Evolutionary conservation across 1,139 yeast species (phyloP).

Genomic region (Zhuliangozyma blackwelliae): DNA sequence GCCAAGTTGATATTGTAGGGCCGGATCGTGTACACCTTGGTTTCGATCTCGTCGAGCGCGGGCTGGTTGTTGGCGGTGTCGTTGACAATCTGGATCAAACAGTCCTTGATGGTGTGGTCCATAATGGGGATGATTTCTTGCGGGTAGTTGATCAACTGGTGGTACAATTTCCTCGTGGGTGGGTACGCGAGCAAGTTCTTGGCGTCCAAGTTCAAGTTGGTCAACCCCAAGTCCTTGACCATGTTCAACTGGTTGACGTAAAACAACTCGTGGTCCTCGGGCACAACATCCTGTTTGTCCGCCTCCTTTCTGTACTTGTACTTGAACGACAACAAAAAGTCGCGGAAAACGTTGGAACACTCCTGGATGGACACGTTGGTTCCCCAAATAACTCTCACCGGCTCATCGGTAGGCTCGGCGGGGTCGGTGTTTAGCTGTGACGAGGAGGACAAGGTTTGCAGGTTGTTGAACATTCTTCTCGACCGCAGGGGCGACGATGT

Average conservation of each 20-base stretch:
- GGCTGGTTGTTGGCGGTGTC: constrained; percentile 43
- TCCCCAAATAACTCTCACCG: constrained; percentile 95
- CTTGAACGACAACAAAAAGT: constrained; percentile 80
- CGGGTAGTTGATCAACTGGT: constrained; percentile 87
- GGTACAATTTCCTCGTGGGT: constrained; percentile 71
- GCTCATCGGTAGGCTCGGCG: constrained; percentile 45
- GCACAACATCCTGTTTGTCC: constrained; percentile 34
- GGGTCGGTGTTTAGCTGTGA: constrained; percentile 29
- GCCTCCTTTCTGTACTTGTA: constrained; percentile 63
- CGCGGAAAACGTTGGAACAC: constrained; percentile 72
- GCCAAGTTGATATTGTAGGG: constrained; percentile 71
- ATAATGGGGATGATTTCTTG: constrained; percentile 95
- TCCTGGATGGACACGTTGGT: constrained; percentile 93
- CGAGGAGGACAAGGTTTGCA: constrained; percentile 16
- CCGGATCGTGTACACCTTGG: constrained; percentile 78
- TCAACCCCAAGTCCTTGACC: constrained; percentile 74
- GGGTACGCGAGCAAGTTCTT: constrained; percentile 73
- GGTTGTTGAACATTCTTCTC: constrained; percentile 21
- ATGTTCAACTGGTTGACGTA: constrained; percentile 70
- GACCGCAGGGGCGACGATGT: constrained; percentile 40
- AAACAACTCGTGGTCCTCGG: constrained; percentile 67
- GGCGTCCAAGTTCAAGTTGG: constrained; percentile 83
- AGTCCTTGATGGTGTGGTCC: constrained; percentile 94
- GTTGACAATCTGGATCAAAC: constrained; percentile 73
- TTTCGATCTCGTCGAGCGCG: constrained; percentile 64